Percentiles rank a stretch among this genome's conserved stretches.
Evolutionary conservation across 2,329 filamentous ascomycete species (phyloP).

Genomic region (Diaporthe sp.): DNA sequence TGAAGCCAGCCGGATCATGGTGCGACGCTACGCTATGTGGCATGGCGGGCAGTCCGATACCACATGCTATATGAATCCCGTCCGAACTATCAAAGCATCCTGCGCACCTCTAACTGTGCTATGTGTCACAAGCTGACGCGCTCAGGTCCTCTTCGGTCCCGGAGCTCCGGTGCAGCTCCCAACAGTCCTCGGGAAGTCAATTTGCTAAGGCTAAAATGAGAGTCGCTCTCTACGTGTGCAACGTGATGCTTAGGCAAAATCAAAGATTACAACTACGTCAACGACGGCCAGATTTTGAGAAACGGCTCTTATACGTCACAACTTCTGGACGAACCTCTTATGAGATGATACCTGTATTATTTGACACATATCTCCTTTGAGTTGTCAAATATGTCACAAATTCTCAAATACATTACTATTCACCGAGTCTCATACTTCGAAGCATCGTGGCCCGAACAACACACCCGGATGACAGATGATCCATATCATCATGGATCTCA

Average conservation of each 20-base stretch:
- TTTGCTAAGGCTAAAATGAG: background rate
- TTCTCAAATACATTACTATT: background rate
- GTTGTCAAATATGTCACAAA: background rate
- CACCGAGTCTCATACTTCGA: background rate
- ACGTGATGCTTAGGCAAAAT: background rate
- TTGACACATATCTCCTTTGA: too few relatives aligned
- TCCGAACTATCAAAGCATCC: constrained; percentile 24
- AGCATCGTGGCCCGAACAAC: background rate
- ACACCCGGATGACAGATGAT: background rate
- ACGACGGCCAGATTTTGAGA: background rate
- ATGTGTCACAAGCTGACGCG: constrained; percentile 23
- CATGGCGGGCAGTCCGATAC: constrained; percentile 19
- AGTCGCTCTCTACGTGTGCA: background rate
- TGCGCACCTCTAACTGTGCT: constrained; percentile 2
- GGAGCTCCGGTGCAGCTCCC: constrained; percentile 3
- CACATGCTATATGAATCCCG: constrained; percentile 2
- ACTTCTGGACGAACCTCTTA: background rate
- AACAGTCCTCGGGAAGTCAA: background rate
- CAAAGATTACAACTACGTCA: background rate
- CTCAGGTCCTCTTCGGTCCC: constrained; percentile 8
- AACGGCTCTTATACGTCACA: background rate
- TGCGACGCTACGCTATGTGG: constrained; percentile 36
- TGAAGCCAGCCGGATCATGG: constrained; percentile 28
- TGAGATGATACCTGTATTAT: too few relatives aligned
- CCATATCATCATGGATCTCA: background rate